Evolutionary conservation across 2,329 filamentous ascomycete genomes (phyloP), one percentile per base, ranked within the genome.

Genomic region (Neopestalotiopsis sp.): DNA sequence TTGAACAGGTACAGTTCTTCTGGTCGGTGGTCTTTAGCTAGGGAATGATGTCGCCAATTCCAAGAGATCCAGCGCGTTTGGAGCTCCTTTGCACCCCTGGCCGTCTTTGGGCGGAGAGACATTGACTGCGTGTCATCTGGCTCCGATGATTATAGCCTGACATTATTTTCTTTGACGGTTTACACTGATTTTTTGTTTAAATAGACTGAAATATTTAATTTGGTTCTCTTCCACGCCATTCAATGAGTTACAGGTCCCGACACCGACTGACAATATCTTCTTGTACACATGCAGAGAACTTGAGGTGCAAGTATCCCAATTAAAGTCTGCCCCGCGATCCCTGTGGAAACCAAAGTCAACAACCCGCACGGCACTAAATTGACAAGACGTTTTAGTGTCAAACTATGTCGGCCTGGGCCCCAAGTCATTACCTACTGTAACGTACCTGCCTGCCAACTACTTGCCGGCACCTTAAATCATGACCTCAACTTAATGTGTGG

Each of bases 321-420:
- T 20, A 42, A 28, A 42, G n/a, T 17, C 20, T 52, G 57, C 67
- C 67, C 63, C 52, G 20, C 67, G 62, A 69, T 69, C 67, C 63
- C 67, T 66, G 67, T 58, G 67, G 67, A 66, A 69, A 69, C 67
- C 67, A 69, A 66, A 61, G 63, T 69, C 67, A 69, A 69, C 67
- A 68, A 40, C 3, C 66, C 49, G 40, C 57, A 7, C 7, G 14
- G 12, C 2, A 14, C 34, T 38, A 4, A 24, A 34, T n/a, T 34
- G 24, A 24, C 24, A 30, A 24, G 24, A 14, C 30, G 57, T 20
- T 28, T 28, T 52, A 52, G 45, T 52, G 45, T 52, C 45, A 20
- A 52, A 52, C 24, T 24, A 24, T 2, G 24, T 28, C 57, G 14
- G 30, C 57, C 42, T 49, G 45, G 45, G 24, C 24, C 24, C 24